Percentiles rank a stretch among this genome's conserved stretches.
phyloP scores from a whole-genome alignment of 2,329 filamentous ascomycete species.

The Paecilomyces niveus region DNA sequence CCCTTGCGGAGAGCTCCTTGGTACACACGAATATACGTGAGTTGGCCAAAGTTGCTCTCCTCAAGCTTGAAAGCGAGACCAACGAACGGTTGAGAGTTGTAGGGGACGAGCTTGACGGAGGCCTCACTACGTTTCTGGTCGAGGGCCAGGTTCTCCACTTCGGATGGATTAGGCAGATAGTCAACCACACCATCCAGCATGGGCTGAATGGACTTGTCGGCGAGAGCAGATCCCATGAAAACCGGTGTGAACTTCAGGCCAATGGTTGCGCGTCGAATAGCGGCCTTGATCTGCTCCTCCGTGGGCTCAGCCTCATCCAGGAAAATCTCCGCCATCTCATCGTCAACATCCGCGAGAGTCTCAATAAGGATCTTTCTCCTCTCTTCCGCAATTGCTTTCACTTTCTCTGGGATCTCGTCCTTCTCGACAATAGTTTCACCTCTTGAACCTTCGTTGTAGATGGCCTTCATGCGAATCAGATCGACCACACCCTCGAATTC shows the following conservation, averaged over 20 bases:
- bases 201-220: slow-evolving; percentile 89
- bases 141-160: slow-evolving; percentile 83
- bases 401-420: slow-evolving; percentile 75
- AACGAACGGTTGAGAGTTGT: slow-evolving; percentile 89
- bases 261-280: slow-evolving; percentile 87
- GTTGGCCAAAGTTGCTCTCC: slow-evolving; percentile 95
- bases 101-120: slow-evolving; percentile 79
- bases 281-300: slow-evolving; percentile 76
- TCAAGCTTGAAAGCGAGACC: slow-evolving; percentile 97
- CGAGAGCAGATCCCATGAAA: slow-evolving; percentile 91
- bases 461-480: slow-evolving; percentile 81
- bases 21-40: slow-evolving; percentile 98
- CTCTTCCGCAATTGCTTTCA: slow-evolving; percentile 69
- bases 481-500: slow-evolving; percentile 90
- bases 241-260: slow-evolving; percentile 85
- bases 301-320: slow-evolving; percentile 79
- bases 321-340: slow-evolving; percentile 94
- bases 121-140: slow-evolving; percentile 74
- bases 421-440: slow-evolving; percentile 70
- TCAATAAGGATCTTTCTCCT: slow-evolving; percentile 83
- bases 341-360: slow-evolving; percentile 93
- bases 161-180: slow-evolving; percentile 83
- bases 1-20: slow-evolving; percentile 87
- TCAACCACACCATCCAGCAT: slow-evolving; percentile 97
- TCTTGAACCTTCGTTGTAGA: slow-evolving; percentile 81